Evolutionary conservation across 352 stramenopile species (phyloP).

Genomic region (Phytophthora citricola): DNA sequence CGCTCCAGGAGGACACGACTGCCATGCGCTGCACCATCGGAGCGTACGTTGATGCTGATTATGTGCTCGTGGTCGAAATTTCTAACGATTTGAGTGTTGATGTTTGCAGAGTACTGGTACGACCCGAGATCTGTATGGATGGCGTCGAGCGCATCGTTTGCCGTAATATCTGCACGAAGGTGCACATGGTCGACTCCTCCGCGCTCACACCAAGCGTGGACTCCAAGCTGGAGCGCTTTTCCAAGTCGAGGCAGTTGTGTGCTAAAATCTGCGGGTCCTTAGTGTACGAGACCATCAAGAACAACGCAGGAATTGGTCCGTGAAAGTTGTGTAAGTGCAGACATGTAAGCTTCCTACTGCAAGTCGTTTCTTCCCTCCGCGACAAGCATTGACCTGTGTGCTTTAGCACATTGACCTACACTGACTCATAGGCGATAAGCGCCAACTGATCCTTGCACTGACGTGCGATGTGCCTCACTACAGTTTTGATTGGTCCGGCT

Average conservation of each 20-base stretch:
- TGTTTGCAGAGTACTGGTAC: conserved; percentile 39
- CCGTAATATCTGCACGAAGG: conserved; percentile 66
- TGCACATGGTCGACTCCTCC: conserved; percentile 31
- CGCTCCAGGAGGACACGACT: conserved; percentile 18
- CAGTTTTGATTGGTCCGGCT: conserved; percentile 4
- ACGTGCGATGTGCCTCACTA: neutral
- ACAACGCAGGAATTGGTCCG: conserved; percentile 7
- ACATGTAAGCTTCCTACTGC: neutral
- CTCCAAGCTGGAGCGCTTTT: conserved; percentile 29
- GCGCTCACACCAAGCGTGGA: conserved; percentile 27
- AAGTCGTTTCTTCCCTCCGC: neutral
- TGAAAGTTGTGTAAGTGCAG: too few species aligned
- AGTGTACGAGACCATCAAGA: conserved; percentile 62
- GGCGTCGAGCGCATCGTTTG: conserved; percentile 62
- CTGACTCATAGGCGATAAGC: neutral
- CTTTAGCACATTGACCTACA: neutral
- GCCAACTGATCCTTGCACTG: conserved; percentile 4
- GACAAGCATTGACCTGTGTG: neutral
- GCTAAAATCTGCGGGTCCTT: conserved; percentile 51
- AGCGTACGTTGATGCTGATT: conserved; percentile 36
- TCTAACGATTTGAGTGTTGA: conserved; percentile 1
- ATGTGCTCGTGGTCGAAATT: conserved; percentile 14
- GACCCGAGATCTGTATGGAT: conserved; percentile 49
- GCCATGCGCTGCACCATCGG: conserved; percentile 35
- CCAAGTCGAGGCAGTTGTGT: conserved; percentile 36